A percentile compares a stretch with the other conserved stretches of the same genome.
Evolutionary conservation across 768 basidiomycete species (phyloP).

Genomic region (Macrolepiota albuminosa): DNA sequence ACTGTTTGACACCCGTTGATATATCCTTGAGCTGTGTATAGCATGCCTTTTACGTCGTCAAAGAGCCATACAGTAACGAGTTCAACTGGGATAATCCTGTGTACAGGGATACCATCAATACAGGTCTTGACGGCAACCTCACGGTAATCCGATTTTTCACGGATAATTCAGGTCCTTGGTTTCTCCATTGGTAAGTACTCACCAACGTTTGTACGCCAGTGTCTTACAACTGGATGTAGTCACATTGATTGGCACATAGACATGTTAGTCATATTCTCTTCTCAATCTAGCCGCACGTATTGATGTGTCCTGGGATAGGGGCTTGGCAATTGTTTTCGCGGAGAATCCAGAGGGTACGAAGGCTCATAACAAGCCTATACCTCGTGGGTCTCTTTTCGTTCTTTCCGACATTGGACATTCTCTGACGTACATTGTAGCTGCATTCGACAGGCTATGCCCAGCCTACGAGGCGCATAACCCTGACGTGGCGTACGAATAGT

Average conservation of each 20-base stretch:
- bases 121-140: conserved; percentile 25
- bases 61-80: conserved; percentile 21
- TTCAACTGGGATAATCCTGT: conserved; percentile 22
- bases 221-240: neutral
- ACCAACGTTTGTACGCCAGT: neutral
- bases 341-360: conserved; percentile 5
- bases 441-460: neutral
- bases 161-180: conserved; percentile 61
- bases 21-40: neutral
- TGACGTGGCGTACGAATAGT: neutral
- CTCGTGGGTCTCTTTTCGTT: neutral
- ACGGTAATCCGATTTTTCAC: conserved; percentile 55
- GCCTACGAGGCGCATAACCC: neutral
- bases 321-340: conserved; percentile 7
- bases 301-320: neutral
- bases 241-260: conserved; percentile 14
- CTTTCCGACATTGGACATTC: neutral
- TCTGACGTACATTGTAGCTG: neutral
- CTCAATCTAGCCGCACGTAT: neutral
- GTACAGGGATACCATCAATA: conserved; percentile 32
- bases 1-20: neutral
- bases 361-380: neutral
- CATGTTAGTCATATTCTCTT: neutral
- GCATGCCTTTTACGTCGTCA: conserved; percentile 36
- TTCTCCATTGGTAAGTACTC: conserved; percentile 4